These are phyloP conservation scores for Erysimum cheiranthoides DNA, from an alignment of 345 rosid species.

Conservation along the genomic window DNA sequence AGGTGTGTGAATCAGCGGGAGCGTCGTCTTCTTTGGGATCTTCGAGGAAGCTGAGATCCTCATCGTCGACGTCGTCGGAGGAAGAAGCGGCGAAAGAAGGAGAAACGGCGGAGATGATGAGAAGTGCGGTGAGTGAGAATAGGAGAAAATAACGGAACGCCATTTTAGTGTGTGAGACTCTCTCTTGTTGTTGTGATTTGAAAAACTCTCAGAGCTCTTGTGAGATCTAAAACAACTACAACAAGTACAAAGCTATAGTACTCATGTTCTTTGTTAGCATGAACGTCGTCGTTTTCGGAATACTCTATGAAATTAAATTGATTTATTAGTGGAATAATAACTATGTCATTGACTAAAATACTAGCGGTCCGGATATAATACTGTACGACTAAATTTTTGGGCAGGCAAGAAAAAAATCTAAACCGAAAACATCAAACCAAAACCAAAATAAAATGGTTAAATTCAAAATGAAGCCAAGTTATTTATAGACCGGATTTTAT, in stretches of 20 bases:
- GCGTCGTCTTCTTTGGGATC: slow-evolving; percentile 38
- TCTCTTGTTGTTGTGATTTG: not conserved
- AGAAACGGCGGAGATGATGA: slow-evolving; percentile 57
- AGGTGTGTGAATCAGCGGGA: slow-evolving; percentile 11
- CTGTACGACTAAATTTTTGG: not conserved
- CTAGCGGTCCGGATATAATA: not conserved
- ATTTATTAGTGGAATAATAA: not conserved
- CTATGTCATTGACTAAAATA: slow-evolving; percentile 11
- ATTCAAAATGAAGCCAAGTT: too few relatives aligned
- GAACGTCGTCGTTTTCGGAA: slow-evolving; percentile 19
- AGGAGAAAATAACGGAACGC: slow-evolving; percentile 54
- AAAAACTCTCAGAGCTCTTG: not conserved
- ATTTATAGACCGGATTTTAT: too few relatives aligned
- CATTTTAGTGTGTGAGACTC: slow-evolving; percentile 44
- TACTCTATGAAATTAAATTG: not conserved
- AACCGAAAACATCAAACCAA: not conserved
- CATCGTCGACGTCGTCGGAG: slow-evolving; percentile 52
- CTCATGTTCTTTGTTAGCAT: not conserved
- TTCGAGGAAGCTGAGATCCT: slow-evolving; percentile 90
- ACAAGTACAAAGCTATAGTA: not conserved
- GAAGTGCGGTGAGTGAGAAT: slow-evolving; percentile 56
- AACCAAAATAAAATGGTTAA: too few relatives aligned
- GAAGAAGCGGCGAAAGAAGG: slow-evolving; percentile 48
- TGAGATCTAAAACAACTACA: slow-evolving; percentile 29
- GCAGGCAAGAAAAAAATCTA: not conserved